phyloP scores from a whole-genome alignment of 169 alveolate genomes.

The Plasmodium berghei region DNA sequence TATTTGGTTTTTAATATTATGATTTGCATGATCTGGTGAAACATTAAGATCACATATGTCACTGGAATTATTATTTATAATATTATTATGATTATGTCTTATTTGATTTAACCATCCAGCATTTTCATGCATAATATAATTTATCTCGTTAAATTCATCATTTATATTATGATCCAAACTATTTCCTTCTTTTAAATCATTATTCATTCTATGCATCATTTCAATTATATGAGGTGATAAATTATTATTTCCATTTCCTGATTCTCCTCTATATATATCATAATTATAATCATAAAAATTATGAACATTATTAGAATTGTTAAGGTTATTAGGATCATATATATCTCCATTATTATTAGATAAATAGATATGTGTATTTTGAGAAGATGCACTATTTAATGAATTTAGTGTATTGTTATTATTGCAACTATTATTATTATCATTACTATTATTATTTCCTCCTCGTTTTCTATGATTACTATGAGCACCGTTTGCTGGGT shows the following conservation, averaged over 20 bases:
- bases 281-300: slow-evolving; percentile 66
- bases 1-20: slow-evolving; percentile 9
- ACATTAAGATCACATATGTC: slow-evolving; percentile 34
- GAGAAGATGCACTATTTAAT: not conserved
- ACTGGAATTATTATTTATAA: slow-evolving; percentile 35
- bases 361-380: slow-evolving; percentile 4
- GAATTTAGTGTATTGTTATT: slow-evolving; percentile 3
- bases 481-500: not conserved
- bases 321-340: not conserved
- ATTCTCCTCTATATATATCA: slow-evolving; percentile 49
- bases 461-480: not conserved
- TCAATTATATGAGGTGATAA: slow-evolving; percentile 53
- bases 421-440: not conserved
- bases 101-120: slow-evolving; percentile 60
- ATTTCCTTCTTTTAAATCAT: slow-evolving; percentile 38
- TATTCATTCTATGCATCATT: slow-evolving; percentile 52
- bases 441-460: not conserved
- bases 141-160: slow-evolving; percentile 51
- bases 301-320: slow-evolving; percentile 14
- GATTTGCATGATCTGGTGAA: slow-evolving; percentile 20
- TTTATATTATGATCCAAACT: slow-evolving; percentile 11
- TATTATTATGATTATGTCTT: slow-evolving; percentile 42
- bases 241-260: not conserved
- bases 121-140: slow-evolving; percentile 34
- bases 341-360: not conserved